Evolutionary conservation across 805 yeast genomes (phyloP).

Genomic region (Spathaspora arborariae): DNA sequence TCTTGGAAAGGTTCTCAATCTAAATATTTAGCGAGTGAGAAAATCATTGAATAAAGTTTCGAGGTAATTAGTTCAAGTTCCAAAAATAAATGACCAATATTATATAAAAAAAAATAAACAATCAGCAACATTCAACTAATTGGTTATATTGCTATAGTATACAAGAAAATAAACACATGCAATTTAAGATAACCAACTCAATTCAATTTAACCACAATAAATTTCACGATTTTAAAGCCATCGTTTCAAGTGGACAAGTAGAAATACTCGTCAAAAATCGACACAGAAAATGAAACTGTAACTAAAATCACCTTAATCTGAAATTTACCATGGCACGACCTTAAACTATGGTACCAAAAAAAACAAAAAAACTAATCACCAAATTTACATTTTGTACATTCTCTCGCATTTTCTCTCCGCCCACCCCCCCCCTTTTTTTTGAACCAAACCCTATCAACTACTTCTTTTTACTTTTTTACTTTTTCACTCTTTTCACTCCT

Average conservation of each 20-base stretch:
- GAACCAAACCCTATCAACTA: background rate
- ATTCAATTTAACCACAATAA: background rate
- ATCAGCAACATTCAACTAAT: too few species aligned
- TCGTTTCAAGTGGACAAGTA: background rate
- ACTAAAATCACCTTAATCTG: background rate
- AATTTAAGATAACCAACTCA: background rate
- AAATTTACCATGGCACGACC: background rate
- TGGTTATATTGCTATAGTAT: background rate
- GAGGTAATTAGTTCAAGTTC: background rate
- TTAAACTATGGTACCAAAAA: background rate
- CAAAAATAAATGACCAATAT: background rate
- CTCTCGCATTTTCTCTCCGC: background rate
- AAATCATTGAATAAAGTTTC: too few species aligned
- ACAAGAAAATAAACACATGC: background rate
- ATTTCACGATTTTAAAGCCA: background rate
- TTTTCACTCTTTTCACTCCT: background rate
- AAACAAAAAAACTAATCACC: background rate
- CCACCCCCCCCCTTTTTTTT: constrained; percentile 2
- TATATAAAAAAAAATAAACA: too few species aligned
- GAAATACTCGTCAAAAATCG: background rate
- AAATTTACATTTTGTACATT: background rate
- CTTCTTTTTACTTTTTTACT: background rate
- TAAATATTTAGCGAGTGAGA: too few species aligned
- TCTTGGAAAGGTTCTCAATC: too few species aligned
- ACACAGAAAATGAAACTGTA: background rate